Evolutionary conservation across 345 rosid genomes (phyloP).

Genomic region (Aurinia saxatilis): DNA sequence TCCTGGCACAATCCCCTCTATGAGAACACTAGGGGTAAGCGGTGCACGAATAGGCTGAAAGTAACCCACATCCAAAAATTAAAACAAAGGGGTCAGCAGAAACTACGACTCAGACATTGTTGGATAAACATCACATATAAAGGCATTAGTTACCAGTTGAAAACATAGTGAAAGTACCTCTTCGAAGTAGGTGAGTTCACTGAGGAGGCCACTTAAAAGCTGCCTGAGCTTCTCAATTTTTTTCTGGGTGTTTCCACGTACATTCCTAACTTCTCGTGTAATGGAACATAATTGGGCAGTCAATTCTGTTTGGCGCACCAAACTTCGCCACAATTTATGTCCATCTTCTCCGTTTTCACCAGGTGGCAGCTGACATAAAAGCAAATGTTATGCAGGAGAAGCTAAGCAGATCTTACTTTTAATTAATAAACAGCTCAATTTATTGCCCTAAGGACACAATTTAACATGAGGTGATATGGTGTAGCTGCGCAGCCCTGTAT

Average conservation of each 20-base stretch:
- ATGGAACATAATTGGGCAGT: slow-evolving; percentile 93
- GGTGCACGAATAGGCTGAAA: slow-evolving; percentile 91
- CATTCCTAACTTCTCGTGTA: slow-evolving; percentile 85
- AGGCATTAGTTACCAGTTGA: slow-evolving; percentile 8
- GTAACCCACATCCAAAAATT: slow-evolving; percentile 13
- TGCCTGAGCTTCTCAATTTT: slow-evolving; percentile 97
- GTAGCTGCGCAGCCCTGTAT: background rate
- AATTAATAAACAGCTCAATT: background rate
- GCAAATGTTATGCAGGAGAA: slow-evolving; percentile 6
- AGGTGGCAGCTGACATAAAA: slow-evolving; percentile 49
- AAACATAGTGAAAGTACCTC: slow-evolving; percentile 49
- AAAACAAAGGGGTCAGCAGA: slow-evolving; percentile 7
- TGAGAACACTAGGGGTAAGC: slow-evolving; percentile 66
- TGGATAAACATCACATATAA: background rate
- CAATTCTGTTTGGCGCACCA: slow-evolving; percentile 91
- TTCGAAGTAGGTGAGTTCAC: slow-evolving; percentile 94
- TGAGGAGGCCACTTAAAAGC: slow-evolving; percentile 90
- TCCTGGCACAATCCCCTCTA: slow-evolving; percentile 82
- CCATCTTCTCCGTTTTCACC: slow-evolving; percentile 71
- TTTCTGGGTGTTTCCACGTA: slow-evolving; percentile 95
- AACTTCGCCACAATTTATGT: slow-evolving; percentile 73
- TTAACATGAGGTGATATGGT: background rate
- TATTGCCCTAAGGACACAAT: background rate
- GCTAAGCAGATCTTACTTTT: background rate
- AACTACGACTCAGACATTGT: slow-evolving; percentile 1